Conservation (phyloP, 257 asterid genomes). For the Nicotiana attenuata region DNA sequence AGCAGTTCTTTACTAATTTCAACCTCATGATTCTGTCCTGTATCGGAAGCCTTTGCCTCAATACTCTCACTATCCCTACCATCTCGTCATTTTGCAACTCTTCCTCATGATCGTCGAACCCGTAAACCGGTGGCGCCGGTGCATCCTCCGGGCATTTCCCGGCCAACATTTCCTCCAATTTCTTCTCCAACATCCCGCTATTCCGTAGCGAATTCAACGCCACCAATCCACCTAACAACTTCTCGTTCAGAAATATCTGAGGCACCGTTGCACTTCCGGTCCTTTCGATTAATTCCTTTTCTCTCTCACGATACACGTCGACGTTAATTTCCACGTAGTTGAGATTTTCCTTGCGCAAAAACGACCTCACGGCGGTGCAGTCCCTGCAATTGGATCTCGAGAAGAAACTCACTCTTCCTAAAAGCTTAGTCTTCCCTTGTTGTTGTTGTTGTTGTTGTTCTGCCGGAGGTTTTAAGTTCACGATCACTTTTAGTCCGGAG, state of each 20-base stretch:
- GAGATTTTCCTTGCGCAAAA: constrained; percentile 44
- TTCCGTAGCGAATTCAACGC: constrained; percentile 78
- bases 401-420: constrained; percentile 72
- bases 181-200: constrained; percentile 66
- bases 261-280: constrained; percentile 64
- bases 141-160: constrained; percentile 79
- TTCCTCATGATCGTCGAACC: constrained; percentile 54
- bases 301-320: constrained; percentile 72
- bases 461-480: constrained; percentile 19
- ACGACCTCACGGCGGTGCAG: constrained; percentile 70
- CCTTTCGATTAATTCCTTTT: constrained; percentile 59
- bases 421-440: constrained; percentile 27
- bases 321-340: constrained; percentile 73
- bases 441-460: constrained; percentile 17
- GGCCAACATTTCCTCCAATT: constrained; percentile 62
- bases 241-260: constrained; percentile 79
- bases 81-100: constrained; percentile 51
- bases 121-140: constrained; percentile 77
- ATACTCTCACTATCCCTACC: constrained; percentile 56
- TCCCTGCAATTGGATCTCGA: constrained; percentile 88
- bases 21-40: constrained; percentile 78
- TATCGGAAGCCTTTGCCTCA: constrained; percentile 73
- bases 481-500: constrained; percentile 59
- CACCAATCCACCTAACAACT: constrained; percentile 73
- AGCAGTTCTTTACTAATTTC: constrained; percentile 82